A percentile compares a stretch with the other conserved stretches of the same genome.
Evolutionary conservation across 306 rosid species (phyloP).

Genomic region (Ormosia semicastrata): DNA sequence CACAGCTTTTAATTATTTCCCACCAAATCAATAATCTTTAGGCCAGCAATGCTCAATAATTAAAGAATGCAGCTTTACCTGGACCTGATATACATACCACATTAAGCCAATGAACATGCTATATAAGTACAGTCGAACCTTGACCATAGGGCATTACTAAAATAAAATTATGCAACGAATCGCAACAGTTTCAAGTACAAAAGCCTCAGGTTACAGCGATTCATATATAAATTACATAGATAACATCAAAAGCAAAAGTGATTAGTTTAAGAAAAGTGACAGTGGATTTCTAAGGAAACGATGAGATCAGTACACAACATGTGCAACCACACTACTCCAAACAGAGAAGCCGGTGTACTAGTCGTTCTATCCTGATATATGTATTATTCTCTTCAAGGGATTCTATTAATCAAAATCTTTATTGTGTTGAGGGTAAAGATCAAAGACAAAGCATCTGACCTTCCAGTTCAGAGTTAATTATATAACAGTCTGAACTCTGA

Average conservation of each 20-base stretch:
- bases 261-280: neutral
- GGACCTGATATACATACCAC: constrained; percentile 23
- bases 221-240: constrained; percentile 22
- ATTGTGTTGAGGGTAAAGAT: constrained; percentile 20
- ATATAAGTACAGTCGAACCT: neutral
- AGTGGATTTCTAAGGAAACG: constrained; percentile 25
- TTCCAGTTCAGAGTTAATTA: neutral
- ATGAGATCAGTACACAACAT: constrained; percentile 34
- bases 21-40: constrained; percentile 36
- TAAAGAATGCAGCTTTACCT: constrained; percentile 38
- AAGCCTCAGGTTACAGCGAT: constrained; percentile 19
- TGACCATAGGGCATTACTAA: constrained; percentile 12
- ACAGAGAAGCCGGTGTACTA: too few species aligned
- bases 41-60: constrained; percentile 22
- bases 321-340: constrained; percentile 43
- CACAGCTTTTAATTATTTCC: constrained; percentile 13
- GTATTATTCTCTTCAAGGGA: too few species aligned
- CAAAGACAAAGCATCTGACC: constrained; percentile 23
- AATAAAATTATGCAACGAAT: constrained; percentile 24
- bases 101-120: constrained; percentile 18
- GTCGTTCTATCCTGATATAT: too few species aligned
- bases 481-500: neutral
- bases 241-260: constrained; percentile 46
- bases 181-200: constrained; percentile 37
- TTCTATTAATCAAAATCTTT: constrained; percentile 25